Conservation (phyloP, 2,329 filamentous ascomycete species). For the Cordyceps pruinosa region DNA sequence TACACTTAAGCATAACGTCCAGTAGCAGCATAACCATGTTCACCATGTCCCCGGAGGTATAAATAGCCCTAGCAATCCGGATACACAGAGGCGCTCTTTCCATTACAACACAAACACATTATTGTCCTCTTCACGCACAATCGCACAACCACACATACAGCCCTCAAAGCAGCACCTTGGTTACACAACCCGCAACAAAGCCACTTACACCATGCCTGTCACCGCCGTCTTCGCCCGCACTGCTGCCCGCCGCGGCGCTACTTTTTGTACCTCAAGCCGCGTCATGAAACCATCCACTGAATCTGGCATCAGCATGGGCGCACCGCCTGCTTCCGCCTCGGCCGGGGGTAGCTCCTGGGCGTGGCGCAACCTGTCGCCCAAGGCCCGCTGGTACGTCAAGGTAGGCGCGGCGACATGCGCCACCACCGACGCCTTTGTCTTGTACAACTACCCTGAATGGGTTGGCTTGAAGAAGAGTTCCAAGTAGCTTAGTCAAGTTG, state of each 20-base stretch:
- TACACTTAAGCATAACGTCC: conserved; percentile 5
- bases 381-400: conserved; percentile 9
- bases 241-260: background rate
- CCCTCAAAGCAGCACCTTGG: background rate
- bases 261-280: conserved; percentile 1
- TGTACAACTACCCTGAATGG: conserved; percentile 6
- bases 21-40: background rate
- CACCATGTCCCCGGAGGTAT: background rate
- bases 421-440: conserved; percentile 3
- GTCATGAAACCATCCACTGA: background rate
- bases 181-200: background rate
- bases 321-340: background rate
- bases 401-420: background rate
- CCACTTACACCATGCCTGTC: conserved; percentile 6
- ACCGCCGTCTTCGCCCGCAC: background rate
- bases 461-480: conserved; percentile 2
- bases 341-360: background rate
- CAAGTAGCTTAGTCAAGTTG: background rate
- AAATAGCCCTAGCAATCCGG: background rate
- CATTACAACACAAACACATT: background rate
- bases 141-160: background rate
- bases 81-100: background rate
- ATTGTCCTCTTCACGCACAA: too few relatives aligned
- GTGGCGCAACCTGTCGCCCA: conserved; percentile 8
- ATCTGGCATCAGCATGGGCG: background rate